Evolutionary conservation across 305 asterid species (phyloP).

Genomic region (Fraxinus greggii): DNA sequence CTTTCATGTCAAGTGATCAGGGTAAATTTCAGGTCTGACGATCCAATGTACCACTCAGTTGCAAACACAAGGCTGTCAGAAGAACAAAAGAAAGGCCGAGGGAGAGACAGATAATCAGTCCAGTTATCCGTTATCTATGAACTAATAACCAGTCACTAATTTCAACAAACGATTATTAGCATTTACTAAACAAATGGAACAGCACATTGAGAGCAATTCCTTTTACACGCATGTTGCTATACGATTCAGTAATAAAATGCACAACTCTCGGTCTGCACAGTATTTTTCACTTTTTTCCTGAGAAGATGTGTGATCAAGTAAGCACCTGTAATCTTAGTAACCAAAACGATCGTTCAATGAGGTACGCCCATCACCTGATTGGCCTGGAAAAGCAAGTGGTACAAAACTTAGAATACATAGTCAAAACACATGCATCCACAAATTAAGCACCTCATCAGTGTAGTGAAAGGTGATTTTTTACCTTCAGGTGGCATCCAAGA

Average conservation of each 20-base stretch:
- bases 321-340: conserved; percentile 37
- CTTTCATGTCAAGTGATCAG: neutral
- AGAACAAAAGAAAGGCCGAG: neutral
- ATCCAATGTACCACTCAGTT: neutral
- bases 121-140: neutral
- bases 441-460: conserved; percentile 1
- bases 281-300: neutral
- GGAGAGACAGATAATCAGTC: neutral
- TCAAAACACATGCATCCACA: neutral
- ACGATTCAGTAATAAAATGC: neutral
- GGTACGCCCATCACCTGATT: conserved; percentile 97
- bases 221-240: neutral
- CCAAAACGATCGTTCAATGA: conserved; percentile 88
- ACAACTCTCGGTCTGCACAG: neutral
- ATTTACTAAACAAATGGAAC: neutral
- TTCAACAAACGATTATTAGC: neutral
- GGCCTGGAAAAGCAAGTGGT: conserved; percentile 49
- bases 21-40: neutral
- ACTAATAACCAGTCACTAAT: neutral
- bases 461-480: conserved; percentile 21
- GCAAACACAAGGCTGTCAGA: neutral
- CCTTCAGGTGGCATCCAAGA: conserved; percentile 99
- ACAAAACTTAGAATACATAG: neutral
- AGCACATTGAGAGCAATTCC: neutral
- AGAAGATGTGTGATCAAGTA: neutral